A percentile compares a stretch with the other conserved stretches of the same genome.
Evolutionary conservation across 192 early-diverging fungal genomes (phyloP).

Genomic region (Lobosporangium transversale): DNA sequence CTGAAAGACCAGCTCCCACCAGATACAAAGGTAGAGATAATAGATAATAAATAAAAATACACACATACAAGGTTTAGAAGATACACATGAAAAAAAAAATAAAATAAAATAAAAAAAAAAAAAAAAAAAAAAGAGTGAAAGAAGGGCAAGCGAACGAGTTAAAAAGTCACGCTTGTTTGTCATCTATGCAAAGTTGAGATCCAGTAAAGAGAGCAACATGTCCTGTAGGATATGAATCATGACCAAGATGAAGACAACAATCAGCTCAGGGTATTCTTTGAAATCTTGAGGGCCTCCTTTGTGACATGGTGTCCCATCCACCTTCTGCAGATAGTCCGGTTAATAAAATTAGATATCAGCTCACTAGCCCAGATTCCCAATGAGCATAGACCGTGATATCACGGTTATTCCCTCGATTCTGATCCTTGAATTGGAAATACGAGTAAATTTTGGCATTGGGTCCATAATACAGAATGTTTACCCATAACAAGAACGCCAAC

Average conservation of each 20-base stretch:
- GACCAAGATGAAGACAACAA: conserved; percentile 71
- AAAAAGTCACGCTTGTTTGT: too few relatives aligned
- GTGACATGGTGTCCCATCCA: conserved; percentile 68
- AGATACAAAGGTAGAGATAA: too few relatives aligned
- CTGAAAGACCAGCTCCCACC: too few relatives aligned
- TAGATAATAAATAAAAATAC: background rate
- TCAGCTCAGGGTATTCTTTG: conserved; percentile 72
- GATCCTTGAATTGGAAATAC: conserved; percentile 74
- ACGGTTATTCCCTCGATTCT: conserved; percentile 60
- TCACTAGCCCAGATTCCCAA: conserved; percentile 74
- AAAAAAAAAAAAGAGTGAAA: conserved; percentile 3
- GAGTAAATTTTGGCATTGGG: conserved; percentile 74
- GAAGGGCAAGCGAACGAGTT: too few relatives aligned
- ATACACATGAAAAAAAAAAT: background rate
- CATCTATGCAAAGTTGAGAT: conserved; percentile 60
- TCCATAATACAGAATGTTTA: conserved; percentile 75
- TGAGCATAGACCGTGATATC: conserved; percentile 67
- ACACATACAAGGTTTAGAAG: background rate
- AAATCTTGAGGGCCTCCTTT: conserved; percentile 75
- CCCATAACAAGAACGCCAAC: conserved; percentile 78
- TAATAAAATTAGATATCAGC: conserved; percentile 68
- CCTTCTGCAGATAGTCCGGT: conserved; percentile 68
- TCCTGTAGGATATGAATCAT: conserved; percentile 80
- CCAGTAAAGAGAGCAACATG: conserved; percentile 71
- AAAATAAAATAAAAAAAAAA: background rate